Conservation (phyloP, 139 green algal genomes). For the Chlorella vulgaris region DNA sequence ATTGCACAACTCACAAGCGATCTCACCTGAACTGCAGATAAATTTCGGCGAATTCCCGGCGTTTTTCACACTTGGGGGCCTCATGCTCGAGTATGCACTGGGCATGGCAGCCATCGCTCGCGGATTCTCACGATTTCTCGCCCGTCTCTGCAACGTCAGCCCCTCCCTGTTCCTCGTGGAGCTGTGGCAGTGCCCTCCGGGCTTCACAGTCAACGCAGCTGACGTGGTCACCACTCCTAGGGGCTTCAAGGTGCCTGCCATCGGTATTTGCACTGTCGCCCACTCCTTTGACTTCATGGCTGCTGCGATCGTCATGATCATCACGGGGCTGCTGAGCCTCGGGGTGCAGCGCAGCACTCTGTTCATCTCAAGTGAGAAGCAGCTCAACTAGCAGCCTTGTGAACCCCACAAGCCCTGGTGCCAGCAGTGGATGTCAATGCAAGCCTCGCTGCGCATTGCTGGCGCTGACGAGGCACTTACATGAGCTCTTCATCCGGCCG, state of each 20-base stretch:
- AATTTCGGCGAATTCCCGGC: slow-evolving; percentile 41
- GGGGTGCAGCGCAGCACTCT: slow-evolving; percentile 25
- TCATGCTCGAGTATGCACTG: slow-evolving; percentile 40
- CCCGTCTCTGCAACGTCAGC: slow-evolving; percentile 9
- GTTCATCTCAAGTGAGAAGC: slow-evolving; percentile 15
- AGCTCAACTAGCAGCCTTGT: too few species aligned
- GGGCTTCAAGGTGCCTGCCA: background rate
- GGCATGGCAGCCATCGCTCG: slow-evolving; percentile 40
- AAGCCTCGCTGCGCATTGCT: too few species aligned
- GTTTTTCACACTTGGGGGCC: slow-evolving; percentile 28
- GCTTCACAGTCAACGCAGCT: slow-evolving; percentile 1
- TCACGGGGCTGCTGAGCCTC: slow-evolving; percentile 28
- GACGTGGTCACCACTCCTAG: background rate
- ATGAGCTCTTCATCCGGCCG: too few species aligned
- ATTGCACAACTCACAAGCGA: background rate
- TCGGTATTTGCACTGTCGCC: background rate
- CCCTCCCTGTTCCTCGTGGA: slow-evolving; percentile 15
- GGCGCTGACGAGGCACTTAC: too few species aligned
- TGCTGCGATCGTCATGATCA: slow-evolving; percentile 22
- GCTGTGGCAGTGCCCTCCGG: background rate
- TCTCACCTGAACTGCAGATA: background rate
- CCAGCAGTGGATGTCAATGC: too few species aligned
- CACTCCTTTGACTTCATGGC: slow-evolving; percentile 32
- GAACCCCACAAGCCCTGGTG: too few species aligned
- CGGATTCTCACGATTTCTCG: slow-evolving; percentile 34